A percentile compares a stretch with the other conserved stretches of the same genome.
Conservation (phyloP, 257 asterid genomes). For the Gardenia jasminoides region DNA sequence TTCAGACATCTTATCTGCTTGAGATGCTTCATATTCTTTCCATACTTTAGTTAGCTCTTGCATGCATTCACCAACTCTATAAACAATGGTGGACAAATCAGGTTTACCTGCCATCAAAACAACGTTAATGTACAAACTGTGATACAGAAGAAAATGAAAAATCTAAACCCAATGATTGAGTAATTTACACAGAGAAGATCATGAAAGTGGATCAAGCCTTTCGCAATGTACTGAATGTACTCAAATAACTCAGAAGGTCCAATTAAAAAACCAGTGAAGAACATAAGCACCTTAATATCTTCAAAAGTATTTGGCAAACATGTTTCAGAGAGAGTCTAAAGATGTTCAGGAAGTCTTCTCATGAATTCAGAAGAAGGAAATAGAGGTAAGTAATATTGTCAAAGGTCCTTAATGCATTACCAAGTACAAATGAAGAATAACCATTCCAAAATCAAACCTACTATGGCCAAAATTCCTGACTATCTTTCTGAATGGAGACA, state of each 20-base stretch:
- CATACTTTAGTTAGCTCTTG: conserved; percentile 75
- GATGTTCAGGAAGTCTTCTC: neutral
- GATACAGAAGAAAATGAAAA: neutral
- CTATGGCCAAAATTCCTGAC: neutral
- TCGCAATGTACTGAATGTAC: neutral
- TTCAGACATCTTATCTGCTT: conserved; percentile 57
- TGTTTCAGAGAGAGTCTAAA: neutral
- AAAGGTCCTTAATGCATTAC: neutral
- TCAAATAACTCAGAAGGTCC: neutral
- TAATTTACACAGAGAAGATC: neutral
- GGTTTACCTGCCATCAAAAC: conserved; percentile 54
- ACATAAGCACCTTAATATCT: neutral
- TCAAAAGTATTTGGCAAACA: neutral
- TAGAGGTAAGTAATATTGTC: neutral
- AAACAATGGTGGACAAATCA: conserved; percentile 61
- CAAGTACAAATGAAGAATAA: neutral
- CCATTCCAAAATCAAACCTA: neutral
- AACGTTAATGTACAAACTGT: neutral
- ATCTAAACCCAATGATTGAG: neutral
- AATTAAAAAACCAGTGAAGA: neutral
- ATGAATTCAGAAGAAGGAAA: neutral
- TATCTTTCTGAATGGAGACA: neutral
- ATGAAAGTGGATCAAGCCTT: neutral
- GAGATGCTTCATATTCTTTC: conserved; percentile 66
- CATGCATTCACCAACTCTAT: conserved; percentile 90